These are phyloP conservation scores for Pyrenophora teres DNA, from an alignment of 2,329 filamentous ascomycete genomes.

Conservation along the genomic window DNA sequence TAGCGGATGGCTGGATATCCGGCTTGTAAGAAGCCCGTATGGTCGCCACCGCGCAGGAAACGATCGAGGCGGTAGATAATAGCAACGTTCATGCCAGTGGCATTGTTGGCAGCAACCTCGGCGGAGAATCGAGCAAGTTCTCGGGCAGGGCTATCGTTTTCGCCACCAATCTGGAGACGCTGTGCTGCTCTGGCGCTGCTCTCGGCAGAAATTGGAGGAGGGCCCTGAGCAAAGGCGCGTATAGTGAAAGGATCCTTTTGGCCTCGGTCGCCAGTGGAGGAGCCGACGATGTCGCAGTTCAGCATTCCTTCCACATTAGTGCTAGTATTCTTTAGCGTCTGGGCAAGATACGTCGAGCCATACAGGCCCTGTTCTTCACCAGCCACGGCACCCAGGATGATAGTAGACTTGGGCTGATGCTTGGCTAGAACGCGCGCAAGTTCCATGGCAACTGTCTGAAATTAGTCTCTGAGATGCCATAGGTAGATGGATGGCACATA, in stretches of 20 bases:
- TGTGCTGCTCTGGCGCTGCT: slow-evolving; percentile 44
- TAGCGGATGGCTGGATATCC: slow-evolving; percentile 61
- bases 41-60: slow-evolving; percentile 62
- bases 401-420: slow-evolving; percentile 55
- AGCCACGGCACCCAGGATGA: slow-evolving; percentile 62
- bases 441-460: slow-evolving; percentile 55
- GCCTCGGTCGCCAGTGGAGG: slow-evolving; percentile 53
- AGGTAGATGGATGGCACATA: slow-evolving; percentile 15
- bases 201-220: slow-evolving; percentile 49
- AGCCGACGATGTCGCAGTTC: slow-evolving; percentile 64
- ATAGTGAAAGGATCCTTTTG: slow-evolving; percentile 57
- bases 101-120: slow-evolving; percentile 59
- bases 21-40: slow-evolving; percentile 59
- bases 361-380: slow-evolving; percentile 64
- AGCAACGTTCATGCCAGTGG: slow-evolving; percentile 60
- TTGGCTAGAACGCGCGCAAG: slow-evolving; percentile 59
- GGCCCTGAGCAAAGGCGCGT: slow-evolving; percentile 60
- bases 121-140: slow-evolving; percentile 61
- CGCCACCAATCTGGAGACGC: slow-evolving; percentile 51
- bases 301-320: slow-evolving; percentile 63
- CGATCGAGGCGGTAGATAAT: slow-evolving; percentile 62
- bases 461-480: slow-evolving; percentile 8
- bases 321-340: slow-evolving; percentile 57
- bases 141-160: slow-evolving; percentile 61
- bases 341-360: slow-evolving; percentile 58